Evolutionary conservation across 495 filamentous ascomycete species (phyloP).

Genomic region (Niebla homalea): DNA sequence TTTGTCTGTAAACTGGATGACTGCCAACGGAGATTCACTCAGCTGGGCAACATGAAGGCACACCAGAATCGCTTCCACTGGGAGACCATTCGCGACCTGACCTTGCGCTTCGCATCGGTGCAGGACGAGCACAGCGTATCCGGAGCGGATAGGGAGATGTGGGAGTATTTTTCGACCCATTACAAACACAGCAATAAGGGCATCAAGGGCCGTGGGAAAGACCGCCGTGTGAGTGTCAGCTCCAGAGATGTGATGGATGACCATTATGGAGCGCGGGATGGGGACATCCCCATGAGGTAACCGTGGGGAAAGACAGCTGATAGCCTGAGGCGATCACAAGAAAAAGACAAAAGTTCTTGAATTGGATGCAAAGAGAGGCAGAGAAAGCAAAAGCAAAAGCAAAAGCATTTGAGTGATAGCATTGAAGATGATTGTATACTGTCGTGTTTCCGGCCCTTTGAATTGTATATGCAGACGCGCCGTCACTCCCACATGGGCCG

Average conservation of each 20-base stretch:
- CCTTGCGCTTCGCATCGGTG: slow-evolving; percentile 55
- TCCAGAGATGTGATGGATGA: slow-evolving; percentile 17
- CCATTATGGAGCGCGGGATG: not conserved
- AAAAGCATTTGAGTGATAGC: too few species aligned
- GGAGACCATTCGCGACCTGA: slow-evolving; percentile 56
- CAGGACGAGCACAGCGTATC: slow-evolving; percentile 47
- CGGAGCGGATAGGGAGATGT: slow-evolving; percentile 60
- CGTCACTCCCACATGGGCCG: too few species aligned
- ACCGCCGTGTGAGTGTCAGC: slow-evolving; percentile 30
- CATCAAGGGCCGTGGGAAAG: slow-evolving; percentile 84
- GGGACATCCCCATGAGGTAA: too few species aligned
- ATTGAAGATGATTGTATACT: too few species aligned
- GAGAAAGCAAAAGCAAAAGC: too few species aligned
- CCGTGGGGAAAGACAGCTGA: too few species aligned
- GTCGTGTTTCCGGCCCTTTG: too few species aligned
- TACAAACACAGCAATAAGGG: slow-evolving; percentile 95
- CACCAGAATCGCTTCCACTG: slow-evolving; percentile 92
- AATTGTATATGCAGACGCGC: too few species aligned
- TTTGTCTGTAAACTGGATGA: slow-evolving; percentile 70
- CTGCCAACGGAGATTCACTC: slow-evolving; percentile 77
- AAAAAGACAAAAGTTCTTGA: too few species aligned
- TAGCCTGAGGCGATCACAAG: too few species aligned
- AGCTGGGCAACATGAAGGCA: slow-evolving; percentile 83
- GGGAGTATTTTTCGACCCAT: slow-evolving; percentile 71
- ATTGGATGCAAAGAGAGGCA: too few species aligned